Base-by-base conservation (phyloP, 1,284 basidiomycete species). In the Tilletia indica region DNA sequence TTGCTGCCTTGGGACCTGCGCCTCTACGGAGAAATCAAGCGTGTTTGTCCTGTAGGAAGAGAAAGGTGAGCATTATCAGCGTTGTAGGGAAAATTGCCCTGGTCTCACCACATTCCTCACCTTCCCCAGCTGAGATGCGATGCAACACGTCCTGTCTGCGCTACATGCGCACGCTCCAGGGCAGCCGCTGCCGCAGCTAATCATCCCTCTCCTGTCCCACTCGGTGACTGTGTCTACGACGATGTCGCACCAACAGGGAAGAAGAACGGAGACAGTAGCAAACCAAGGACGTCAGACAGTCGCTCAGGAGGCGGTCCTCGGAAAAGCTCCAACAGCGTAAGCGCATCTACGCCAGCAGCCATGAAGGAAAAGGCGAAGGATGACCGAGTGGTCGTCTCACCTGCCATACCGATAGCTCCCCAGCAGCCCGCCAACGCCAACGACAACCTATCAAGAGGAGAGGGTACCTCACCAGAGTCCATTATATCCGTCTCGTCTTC, bases 161-260 rank as follows among this genome's bases (percentile, higher is more conserved):
- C 66, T 39, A 74, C 73, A 6, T 74, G 73, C 63, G 48, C 58
- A 9, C 54, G 68, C 31, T 67, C 61, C 16, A 68, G 64, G 21
- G 71, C 66, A 9, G 71, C 71, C 3, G 73, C 73, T 8, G 71
- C 73, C 34, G 31, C 63, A 9, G 68, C 68, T 3, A 72, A 73
- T 49, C 71, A 74, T 42, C 48, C 68, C 6, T 31, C 68, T 14
- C 73, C 73, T 1, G 61, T 74, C 38, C 73, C 73, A 5, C 68
- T 48, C 45, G 71, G 73, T 9, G 67, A 68, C 42, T 74, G 73
- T 68, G 67, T 72, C 39, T 74, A 74, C 63, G 68, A 72, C 36
- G 70, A 70, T 38, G 69, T 49, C 68, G 19, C 42, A 16, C n/a
- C 21, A 36, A n/a, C 68, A 8, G 63, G 47, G 39, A 36, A n/a